Base-by-base conservation (phyloP, 768 basidiomycete genomes). In the Peribolospora baueri region DNA sequence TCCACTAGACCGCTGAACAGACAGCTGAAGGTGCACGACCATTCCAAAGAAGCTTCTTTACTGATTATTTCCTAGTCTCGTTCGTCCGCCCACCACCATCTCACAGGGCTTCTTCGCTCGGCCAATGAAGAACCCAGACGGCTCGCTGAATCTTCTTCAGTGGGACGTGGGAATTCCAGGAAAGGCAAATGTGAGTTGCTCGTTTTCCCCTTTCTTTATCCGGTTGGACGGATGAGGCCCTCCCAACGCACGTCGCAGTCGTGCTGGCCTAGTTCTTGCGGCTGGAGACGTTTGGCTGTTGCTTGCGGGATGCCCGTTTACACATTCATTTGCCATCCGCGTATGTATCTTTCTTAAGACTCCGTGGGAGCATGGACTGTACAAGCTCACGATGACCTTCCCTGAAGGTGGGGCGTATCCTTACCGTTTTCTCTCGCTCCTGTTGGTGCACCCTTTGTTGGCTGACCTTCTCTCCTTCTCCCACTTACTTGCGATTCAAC, bases 111-210 rank as follows among this genome's bases (percentile, higher is more conserved):
- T 98, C 72, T 97, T 82, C 65, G 93, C 93, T 46, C 84, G 85
- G 66, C 93, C 93, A 36, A 72, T 76, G 48, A 98, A 98, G 70
- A 75, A 79, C 14, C 65, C 78, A 36, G 93, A 98, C 69, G 87
- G 91, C 13, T 82, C 87, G 3, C 80, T 95, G 79, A 90, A 97
- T 68, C 73, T 98, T 50, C 78, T 97, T 77, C 80, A 86, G 66
- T 98, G 93, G 93, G 93, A 97, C 66, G 88, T 93, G 2, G 93
- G 93, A 36, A 97, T 98, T 61, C 93, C 93, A 13, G 93, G 93
- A 39, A 97, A 93, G 70, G 59, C 74, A 51, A 74, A 74, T 57
- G 93, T 93, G 68, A 69, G 84, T 75, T 9, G 41, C 42, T 5
- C 4, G 13, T 48, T 50, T 51, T 25, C 38, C 45, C 0, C 25